phyloP scores from a whole-genome alignment of 331 rosid genomes.

The Acacia pycnantha region DNA sequence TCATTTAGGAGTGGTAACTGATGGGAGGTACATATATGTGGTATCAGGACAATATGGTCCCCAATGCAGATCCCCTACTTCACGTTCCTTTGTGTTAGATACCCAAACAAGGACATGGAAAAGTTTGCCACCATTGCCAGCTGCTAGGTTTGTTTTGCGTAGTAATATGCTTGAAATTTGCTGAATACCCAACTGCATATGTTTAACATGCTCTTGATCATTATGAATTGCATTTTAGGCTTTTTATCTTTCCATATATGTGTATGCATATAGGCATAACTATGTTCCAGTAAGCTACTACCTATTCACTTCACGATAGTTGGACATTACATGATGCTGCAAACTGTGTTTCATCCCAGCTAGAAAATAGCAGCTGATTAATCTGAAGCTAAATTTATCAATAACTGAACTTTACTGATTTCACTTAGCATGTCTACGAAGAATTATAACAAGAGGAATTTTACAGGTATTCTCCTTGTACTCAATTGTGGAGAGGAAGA shows the following conservation, averaged over 20 bases:
- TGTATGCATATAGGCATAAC: background rate
- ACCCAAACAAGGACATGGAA: slow-evolving; percentile 70
- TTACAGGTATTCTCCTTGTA: slow-evolving; percentile 87
- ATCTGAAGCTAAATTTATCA: background rate
- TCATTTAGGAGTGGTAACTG: slow-evolving; percentile 86
- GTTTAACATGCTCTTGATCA: slow-evolving; percentile 1
- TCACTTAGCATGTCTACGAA: slow-evolving; percentile 4
- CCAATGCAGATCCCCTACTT: slow-evolving; percentile 73
- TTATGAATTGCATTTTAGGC: background rate
- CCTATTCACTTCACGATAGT: background rate
- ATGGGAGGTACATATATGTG: slow-evolving; percentile 81
- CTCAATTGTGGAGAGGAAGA: slow-evolving; percentile 89
- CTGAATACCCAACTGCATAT: background rate
- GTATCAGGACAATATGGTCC: slow-evolving; percentile 87
- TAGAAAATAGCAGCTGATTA: slow-evolving; percentile 1
- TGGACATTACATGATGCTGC: background rate
- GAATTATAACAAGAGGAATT: slow-evolving; percentile 16
- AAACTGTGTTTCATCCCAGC: background rate
- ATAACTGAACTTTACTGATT: background rate
- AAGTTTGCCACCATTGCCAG: slow-evolving; percentile 65
- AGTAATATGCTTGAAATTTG: background rate
- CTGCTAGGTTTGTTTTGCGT: slow-evolving; percentile 56
- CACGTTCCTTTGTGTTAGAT: slow-evolving; percentile 63
- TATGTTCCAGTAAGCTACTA: background rate
- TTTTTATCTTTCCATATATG: background rate